Base-by-base conservation (phyloP, 257 asterid species). In the Solanum medicagineum region DNA sequence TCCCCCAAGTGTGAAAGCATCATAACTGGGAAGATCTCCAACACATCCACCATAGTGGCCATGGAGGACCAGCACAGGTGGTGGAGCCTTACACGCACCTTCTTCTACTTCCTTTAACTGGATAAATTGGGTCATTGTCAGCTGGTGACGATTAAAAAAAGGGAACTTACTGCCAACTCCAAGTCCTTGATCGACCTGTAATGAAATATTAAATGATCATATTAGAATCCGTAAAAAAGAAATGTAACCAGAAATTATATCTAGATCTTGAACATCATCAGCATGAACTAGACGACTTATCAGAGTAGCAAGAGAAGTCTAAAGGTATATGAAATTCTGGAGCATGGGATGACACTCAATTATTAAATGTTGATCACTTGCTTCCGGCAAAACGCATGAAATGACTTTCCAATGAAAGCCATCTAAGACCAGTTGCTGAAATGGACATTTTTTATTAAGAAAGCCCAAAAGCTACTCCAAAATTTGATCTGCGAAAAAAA, bases 11-110 rank as follows among this genome's bases (percentile, higher is more conserved):
- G 98, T 92, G 84, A 97, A 97, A 62, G 98, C 98, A 85, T 97
- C 99, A 80, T 97, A 93, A 83, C 98, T 95, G 44, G 99, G 97
- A 90, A 97, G 98, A 88, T 97, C 98, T 40, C 99, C 99, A 36
- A 97, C 97, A 84, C 99, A 97, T 22, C 98, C 98, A 85, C 99
- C 98, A 81, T 95, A 97, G 89, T 94, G 98, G 77, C 98, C 97
- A 79, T 95, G 98, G 84, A 97, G 95, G 84, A 97, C 99, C 84
- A 97, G 86, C 65, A 95, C 98, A 44, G 99, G 98, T 10, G 99
- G 99, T 36, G 97, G 97, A 81, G 98, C 88, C 87, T 92, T 95
- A 62, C 96, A 94, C 86, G 93, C 95, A 80, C 98, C 99, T 90
- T 97, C 99, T 91, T 94, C 95, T n/a, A 93, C 99, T 87, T 93